Base-by-base conservation (phyloP, 176 grass and related monocot species). In the barley (Hordeum vulgare) region DNA sequence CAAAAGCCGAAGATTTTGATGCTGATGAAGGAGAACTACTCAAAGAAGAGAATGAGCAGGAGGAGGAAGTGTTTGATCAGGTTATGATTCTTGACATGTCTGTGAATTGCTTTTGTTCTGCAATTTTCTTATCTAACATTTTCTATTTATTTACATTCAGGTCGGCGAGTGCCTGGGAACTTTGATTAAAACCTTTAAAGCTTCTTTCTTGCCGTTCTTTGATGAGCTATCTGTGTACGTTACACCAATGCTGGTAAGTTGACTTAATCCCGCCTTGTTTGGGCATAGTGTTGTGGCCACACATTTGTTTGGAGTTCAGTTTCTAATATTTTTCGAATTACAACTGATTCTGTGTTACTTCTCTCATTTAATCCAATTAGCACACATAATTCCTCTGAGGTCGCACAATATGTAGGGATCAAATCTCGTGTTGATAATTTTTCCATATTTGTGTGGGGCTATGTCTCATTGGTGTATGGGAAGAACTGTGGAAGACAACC, bases 41-140 rank as follows among this genome's bases (percentile, higher is more conserved):
- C 42, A 84, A 99, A 84, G 97, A 96, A 92, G 97, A 99, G 87
- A 99, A 99, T 79, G 97, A 99, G 76, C 91, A 96, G 81, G 97
- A 99, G 80, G 97, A 99, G 72, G 97, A 99, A 88, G 91, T 99
- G 47, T 99, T 99, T 85, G 93, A 99, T 80, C 97, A 96, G 93
- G 97, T 94, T 79, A 10, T 89, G 71, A 45, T 41, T 56, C 31
- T 53, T 66, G 41, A 78, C 47, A 72, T 12, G 5, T 8, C 28
- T 75, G 9, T 11, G 28, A 59, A 45, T 8, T 68, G 5, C 11
- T 41, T 66, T 3, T 53, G 17, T 87, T 66, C 13, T 79, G 21
- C 20, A 82, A 40, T 41, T 77, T 85, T 47, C 45, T 81, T 8
- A 76, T 80, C 76, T 36, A 74, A 80, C 49, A 67, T 85, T 68